phyloP scores from a whole-genome alignment of 2,329 filamentous ascomycete species.

The Cyphellophora europaea region DNA sequence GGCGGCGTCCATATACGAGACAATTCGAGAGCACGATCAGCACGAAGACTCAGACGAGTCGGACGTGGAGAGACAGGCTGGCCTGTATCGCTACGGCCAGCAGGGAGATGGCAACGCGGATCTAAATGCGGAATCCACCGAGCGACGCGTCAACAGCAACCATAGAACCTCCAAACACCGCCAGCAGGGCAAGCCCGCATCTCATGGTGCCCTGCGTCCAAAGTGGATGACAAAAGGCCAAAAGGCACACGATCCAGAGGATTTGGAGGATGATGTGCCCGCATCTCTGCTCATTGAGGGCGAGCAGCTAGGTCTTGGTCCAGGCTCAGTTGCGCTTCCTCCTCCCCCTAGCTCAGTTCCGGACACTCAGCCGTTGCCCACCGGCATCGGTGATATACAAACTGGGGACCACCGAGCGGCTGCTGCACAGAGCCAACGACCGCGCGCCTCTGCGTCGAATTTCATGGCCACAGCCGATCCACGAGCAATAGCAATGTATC shows the following conservation, averaged over 20 bases:
- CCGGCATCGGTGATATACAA: neutral
- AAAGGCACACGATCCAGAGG: slow-evolving; percentile 30
- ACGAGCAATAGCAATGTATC: slow-evolving; percentile 76
- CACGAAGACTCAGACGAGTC: slow-evolving; percentile 35
- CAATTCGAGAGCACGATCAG: slow-evolving; percentile 34
- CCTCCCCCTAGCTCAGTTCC: slow-evolving; percentile 13
- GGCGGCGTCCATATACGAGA: slow-evolving; percentile 35
- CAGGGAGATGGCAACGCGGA: slow-evolving; percentile 5
- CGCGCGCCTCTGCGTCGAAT: slow-evolving; percentile 9
- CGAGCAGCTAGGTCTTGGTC: slow-evolving; percentile 18
- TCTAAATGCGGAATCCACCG: neutral
- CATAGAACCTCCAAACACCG: no score
- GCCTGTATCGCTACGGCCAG: slow-evolving; percentile 26
- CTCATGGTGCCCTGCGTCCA: slow-evolving; percentile 1
- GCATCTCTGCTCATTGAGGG: slow-evolving; percentile 53
- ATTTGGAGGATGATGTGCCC: slow-evolving; percentile 55
- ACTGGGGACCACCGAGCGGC: neutral
- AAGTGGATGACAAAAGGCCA: slow-evolving; percentile 7
- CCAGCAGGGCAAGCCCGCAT: neutral
- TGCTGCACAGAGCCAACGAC: slow-evolving; percentile 2
- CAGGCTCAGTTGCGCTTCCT: slow-evolving; percentile 12
- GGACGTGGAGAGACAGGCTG: slow-evolving; percentile 33
- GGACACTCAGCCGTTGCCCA: slow-evolving; percentile 1
- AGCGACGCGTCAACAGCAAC: no score
- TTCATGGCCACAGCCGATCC: slow-evolving; percentile 41